Base-by-base conservation (phyloP, 2,329 filamentous ascomycete species). In the Ophiostoma piceae region DNA sequence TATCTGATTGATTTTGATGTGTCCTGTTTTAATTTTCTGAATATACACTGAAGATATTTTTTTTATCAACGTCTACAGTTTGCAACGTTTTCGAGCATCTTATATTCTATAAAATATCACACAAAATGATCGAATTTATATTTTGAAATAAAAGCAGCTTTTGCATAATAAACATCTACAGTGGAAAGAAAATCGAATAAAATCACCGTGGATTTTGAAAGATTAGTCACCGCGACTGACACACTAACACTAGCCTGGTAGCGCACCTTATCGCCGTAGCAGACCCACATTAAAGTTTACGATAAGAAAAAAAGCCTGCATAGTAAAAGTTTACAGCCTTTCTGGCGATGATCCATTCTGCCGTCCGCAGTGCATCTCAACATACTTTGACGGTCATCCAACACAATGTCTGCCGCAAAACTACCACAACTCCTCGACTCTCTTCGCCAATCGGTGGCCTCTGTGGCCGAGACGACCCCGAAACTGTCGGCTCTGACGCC, bases 381-480 rank as follows among this genome's bases (percentile, higher is more conserved):
- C 26, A 19, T 41, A 64, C 60, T 39, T 19, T 29, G 65, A 70
- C 22, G 7, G 35, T 26, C 65, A 43, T 9, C 32, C 6, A 16
- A 39, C 32, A 51, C 64, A 66, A 78, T 78, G 76, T 76, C 77
- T 11, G 72, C 77, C 68, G 73, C 74, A 29, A 74, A 74, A 51
- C 71, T 78, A 73, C 74, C 73, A 79, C 82, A 87, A 82, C 82
- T 87, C 29, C 79, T 83, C 65, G 82, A 84, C 47, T 85, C 84
- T 0, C 77, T 90, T 51, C 85, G 83, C 0, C 84, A 85, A 72
- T 89, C 87, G 1, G 78, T 90, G 0, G 82, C 83, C 0, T 84
- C 88, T 0, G 87, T 91, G 0, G 83, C 90, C 65, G 87, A 93
- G 71, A 88, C 89, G 6, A 84, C 89, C 0, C 87, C 90, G 0